Evolutionary conservation across 139 green algal species (phyloP).

Genomic region (Dunaliella primolecta): DNA sequence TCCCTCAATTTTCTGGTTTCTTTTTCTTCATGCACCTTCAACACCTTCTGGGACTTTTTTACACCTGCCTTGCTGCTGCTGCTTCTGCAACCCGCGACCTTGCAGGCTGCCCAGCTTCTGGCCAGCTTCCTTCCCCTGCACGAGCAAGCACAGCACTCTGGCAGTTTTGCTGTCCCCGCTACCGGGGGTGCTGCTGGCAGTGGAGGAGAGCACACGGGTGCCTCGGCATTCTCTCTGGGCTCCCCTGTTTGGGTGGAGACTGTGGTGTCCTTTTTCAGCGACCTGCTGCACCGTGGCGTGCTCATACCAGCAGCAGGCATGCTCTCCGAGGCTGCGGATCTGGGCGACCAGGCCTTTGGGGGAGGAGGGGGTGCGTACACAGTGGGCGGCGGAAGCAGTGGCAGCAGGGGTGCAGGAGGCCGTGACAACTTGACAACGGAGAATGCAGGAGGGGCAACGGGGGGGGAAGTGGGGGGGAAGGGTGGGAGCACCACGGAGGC

Average conservation of each 20-base stretch:
- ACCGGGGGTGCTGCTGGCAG: conserved; percentile 30
- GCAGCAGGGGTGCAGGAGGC: background rate
- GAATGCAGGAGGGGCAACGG: no score
- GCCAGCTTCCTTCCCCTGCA: conserved; percentile 33
- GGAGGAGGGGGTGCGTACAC: no score
- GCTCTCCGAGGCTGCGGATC: conserved; percentile 2
- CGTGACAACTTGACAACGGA: background rate
- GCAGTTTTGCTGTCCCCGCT: conserved; percentile 15
- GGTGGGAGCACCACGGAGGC: no score
- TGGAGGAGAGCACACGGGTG: background rate
- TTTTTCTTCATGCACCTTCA: no score
- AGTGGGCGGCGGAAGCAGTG: background rate
- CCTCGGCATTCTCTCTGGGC: background rate
- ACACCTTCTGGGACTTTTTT: no score
- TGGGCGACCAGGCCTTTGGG: conserved; percentile 5
- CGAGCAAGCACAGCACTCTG: background rate
- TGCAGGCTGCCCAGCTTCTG: conserved; percentile 40
- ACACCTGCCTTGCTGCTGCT: no score
- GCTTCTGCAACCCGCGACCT: background rate
- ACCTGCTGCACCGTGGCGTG: conserved; percentile 20
- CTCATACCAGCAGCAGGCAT: conserved; percentile 21
- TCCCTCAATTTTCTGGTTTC: no score
- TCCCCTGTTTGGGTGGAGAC: conserved; percentile 12
- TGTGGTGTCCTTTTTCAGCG: conserved; percentile 29
- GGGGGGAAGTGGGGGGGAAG: no score